phyloP scores from a whole-genome alignment of 805 yeast genomes.

The Candida coquimbonensis region DNA sequence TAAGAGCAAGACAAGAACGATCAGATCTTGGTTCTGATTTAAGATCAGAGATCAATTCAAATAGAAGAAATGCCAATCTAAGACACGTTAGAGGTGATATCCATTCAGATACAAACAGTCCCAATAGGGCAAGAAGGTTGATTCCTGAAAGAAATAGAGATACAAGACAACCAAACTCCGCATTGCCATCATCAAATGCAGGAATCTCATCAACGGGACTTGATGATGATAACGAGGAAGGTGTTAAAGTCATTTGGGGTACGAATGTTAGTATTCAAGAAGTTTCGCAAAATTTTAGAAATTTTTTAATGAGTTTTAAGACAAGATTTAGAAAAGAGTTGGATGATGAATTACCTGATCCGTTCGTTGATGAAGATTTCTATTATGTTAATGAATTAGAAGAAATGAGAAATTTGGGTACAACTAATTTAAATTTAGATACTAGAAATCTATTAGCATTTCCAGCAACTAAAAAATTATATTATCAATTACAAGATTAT shows the following conservation, averaged over 20 bases:
- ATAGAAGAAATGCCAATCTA: conserved; percentile 38
- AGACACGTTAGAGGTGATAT: conserved; percentile 71
- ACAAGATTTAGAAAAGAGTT: conserved; percentile 57
- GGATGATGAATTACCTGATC: conserved; percentile 30
- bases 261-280: conserved; percentile 92
- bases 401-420: conserved; percentile 69
- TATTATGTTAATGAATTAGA: conserved; percentile 69
- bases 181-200: conserved; percentile 23
- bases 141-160: conserved; percentile 35
- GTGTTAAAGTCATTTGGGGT: conserved; percentile 95
- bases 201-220: conserved; percentile 15
- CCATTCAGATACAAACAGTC: conserved; percentile 64
- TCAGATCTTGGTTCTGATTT: conserved; percentile 31
- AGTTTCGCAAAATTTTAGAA: conserved; percentile 70
- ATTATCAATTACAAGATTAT: conserved; percentile 79
- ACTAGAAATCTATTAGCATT: conserved; percentile 71
- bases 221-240: conserved; percentile 44
- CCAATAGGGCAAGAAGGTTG: conserved; percentile 52
- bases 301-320: conserved; percentile 79
- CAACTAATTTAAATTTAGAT: conserved; percentile 80
- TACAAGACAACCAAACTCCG: conserved; percentile 2
- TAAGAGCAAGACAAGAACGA: conserved; percentile 5
- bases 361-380: conserved; percentile 60
- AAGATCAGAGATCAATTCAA: conserved; percentile 36
- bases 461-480: conserved; percentile 69